A percentile compares a stretch with the other conserved stretches of the same genome.
Evolutionary conservation across 1,284 basidiomycete species (phyloP).

Genomic region (Ceratobasidium sp.): DNA sequence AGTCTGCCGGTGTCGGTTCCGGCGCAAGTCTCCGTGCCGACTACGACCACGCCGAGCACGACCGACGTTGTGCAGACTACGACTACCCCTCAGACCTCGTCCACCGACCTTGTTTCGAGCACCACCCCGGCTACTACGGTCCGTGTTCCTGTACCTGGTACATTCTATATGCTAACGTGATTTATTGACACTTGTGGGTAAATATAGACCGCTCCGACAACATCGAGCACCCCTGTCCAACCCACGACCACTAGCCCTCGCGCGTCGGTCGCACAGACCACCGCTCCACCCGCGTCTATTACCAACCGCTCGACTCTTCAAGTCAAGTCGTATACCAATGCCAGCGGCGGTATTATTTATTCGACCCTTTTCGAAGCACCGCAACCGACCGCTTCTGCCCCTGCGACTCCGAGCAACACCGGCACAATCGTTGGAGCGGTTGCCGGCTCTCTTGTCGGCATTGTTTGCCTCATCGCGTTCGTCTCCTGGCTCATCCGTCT

Average conservation of each 20-base stretch:
- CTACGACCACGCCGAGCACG: not conserved
- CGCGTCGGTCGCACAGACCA: not conserved
- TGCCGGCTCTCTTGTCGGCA: slow-evolving; percentile 42
- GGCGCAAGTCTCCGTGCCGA: not conserved
- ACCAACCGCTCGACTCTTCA: not conserved
- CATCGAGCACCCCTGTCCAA: not conserved
- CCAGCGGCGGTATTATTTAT: slow-evolving; percentile 6
- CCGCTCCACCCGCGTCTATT: not conserved
- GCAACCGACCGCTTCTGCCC: slow-evolving; percentile 13
- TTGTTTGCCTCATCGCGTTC: slow-evolving; percentile 41
- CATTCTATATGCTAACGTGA: not conserved
- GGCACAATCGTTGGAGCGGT: slow-evolving; percentile 47
- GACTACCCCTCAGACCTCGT: not conserved
- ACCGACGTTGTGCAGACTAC: not conserved
- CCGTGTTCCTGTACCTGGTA: not conserved
- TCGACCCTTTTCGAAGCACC: slow-evolving; percentile 1
- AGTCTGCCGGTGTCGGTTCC: not conserved
- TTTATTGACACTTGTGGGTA: not conserved
- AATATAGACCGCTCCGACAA: slow-evolving; percentile 21
- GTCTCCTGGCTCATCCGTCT: slow-evolving; percentile 43
- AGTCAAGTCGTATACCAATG: slow-evolving; percentile 5
- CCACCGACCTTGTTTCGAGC: not conserved
- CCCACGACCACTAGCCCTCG: not conserved
- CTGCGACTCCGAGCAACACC: slow-evolving; percentile 16
- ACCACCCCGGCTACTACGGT: not conserved